Evolutionary conservation across 1,284 basidiomycete species (phyloP), one percentile per base, ranked within the genome.

Genomic region (Chalciporus piperatoides): DNA sequence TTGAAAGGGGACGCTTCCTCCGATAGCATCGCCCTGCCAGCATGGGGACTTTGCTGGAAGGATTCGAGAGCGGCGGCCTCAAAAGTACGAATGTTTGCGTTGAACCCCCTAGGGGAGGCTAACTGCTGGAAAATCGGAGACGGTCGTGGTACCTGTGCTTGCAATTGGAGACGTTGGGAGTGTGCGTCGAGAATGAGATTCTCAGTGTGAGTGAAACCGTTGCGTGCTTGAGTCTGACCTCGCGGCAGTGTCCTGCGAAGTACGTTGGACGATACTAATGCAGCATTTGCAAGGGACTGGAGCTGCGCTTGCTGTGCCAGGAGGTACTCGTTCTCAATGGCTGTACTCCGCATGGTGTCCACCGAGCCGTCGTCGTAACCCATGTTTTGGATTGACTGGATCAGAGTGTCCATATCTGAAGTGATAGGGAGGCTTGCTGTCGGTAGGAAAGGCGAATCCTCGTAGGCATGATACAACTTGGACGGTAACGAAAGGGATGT

Each of bases 141-240:
- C 10, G 54, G 15, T 27, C 39, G 48, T 6, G 58, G 25, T 27
- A 51, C 10, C 19, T 56, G 55, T 7, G 55, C 46, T 39, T 59
- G 55, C 7, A 49, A 32, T 25, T 57, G 59, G 24, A 59, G 55
- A 23, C 57, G 57, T 42, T 64, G 65, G 17, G 74, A 68, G 58
- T 84, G 81, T 3, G 77, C 76, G 52, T 81, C 80, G 56, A 87
- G 73, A 43, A 87, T 79, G 53, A 80, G 75, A 61, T 83, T 82
- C 59, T 86, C 82, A 0, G 82, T 71, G 1, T 80, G 72, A 0
- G 85, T 87, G 56, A 81, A 86, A 1, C 84, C 85, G 15, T 77
- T 75, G 25, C 66, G 63, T n/a, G 75, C 72, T 44, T 72, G 74
- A 15, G 59, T 27, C 33, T 68, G 43, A 51, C 67, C 62, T 35